Conservation (phyloP, 2,329 filamentous ascomycete genomes). For the Trichoderma semiorbis region DNA sequence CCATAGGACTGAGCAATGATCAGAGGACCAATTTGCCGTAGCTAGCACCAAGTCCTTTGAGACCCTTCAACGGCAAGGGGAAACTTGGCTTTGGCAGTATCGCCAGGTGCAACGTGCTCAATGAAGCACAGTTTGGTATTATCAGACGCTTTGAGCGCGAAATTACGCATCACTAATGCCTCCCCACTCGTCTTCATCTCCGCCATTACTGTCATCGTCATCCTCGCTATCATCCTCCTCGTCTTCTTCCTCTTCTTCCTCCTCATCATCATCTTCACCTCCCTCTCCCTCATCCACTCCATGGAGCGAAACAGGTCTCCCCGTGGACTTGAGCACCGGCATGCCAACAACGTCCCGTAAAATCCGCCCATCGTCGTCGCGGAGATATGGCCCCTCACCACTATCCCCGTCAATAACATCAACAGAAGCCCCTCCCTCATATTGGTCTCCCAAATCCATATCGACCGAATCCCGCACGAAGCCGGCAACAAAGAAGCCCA, state of each 20-base stretch:
- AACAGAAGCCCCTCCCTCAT: not conserved
- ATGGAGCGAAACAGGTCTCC: conserved; percentile 28
- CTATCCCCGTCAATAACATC: conserved; percentile 13
- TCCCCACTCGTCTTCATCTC: conserved; percentile 19
- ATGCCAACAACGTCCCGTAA: conserved; percentile 40
- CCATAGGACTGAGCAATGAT: not conserved
- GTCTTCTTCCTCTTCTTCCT: conserved; percentile 22
- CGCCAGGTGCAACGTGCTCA: not conserved
- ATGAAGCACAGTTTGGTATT: not conserved
- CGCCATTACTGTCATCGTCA: not conserved
- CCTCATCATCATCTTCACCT: conserved; percentile 26
- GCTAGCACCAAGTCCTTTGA: not conserved
- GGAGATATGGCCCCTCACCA: conserved; percentile 48
- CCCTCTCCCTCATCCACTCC: conserved; percentile 24
- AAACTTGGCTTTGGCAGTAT: not conserved
- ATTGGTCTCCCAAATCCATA: not conserved
- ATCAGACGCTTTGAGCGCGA: not conserved
- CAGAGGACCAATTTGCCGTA: not conserved
- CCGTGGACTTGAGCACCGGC: conserved; percentile 37
- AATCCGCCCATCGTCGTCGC: conserved; percentile 54
- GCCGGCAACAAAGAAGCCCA: conserved; percentile 93
- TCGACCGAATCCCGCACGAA: conserved; percentile 53
- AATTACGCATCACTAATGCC: conserved; percentile 13
- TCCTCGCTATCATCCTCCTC: conserved; percentile 21
- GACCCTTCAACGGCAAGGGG: not conserved